Evolutionary conservation across 306 rosid species (phyloP).

Genomic region (Dryas octopetala): DNA sequence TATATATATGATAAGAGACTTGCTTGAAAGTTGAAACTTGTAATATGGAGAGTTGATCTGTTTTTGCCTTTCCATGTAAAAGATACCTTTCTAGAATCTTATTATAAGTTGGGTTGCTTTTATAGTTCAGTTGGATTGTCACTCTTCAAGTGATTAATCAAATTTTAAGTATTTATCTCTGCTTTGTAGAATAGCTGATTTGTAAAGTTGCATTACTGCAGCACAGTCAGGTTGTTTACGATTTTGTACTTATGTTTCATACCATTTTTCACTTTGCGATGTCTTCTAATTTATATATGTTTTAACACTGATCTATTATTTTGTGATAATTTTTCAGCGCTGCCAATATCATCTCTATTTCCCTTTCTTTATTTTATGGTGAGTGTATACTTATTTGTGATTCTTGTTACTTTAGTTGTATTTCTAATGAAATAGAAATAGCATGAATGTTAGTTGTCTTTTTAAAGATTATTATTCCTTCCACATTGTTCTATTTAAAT

Average conservation of each 20-base stretch:
- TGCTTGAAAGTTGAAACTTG: background rate
- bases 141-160: background rate
- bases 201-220: too few relatives aligned
- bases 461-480: background rate
- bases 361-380: slow-evolving; percentile 60
- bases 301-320: background rate
- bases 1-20: background rate
- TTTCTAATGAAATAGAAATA: background rate
- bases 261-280: background rate
- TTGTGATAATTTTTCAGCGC: slow-evolving; percentile 29
- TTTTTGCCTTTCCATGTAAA: too few relatives aligned
- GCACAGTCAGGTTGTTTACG: background rate
- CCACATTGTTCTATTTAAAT: background rate
- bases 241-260: background rate
- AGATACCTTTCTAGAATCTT: too few relatives aligned
- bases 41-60: background rate
- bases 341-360: slow-evolving; percentile 51
- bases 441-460: background rate
- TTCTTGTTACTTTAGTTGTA: background rate
- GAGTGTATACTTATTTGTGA: background rate
- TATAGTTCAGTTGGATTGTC: background rate
- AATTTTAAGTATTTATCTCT: background rate
- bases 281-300: background rate
- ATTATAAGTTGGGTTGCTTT: too few relatives aligned
- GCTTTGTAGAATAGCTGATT: background rate